These are phyloP conservation scores for Penicillium capsulatum DNA, from an alignment of 2,329 filamentous ascomycete genomes.

Conservation along the genomic window DNA sequence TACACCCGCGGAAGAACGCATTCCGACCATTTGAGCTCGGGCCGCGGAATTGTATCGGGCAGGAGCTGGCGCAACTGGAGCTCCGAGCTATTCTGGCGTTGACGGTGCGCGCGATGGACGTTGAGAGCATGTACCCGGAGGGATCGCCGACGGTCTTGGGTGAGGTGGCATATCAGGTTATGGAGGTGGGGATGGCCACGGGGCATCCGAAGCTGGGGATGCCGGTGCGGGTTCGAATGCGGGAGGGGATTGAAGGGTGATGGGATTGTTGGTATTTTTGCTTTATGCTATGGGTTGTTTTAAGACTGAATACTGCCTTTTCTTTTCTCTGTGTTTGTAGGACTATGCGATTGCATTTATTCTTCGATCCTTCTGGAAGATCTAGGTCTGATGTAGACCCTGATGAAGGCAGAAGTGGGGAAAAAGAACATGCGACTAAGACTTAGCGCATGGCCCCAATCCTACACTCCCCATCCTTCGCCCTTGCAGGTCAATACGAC, in stretches of 20 bases:
- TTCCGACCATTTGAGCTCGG: conserved; percentile 51
- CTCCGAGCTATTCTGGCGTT: conserved; percentile 16
- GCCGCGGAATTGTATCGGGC: conserved; percentile 48
- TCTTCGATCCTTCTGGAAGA: too few species aligned
- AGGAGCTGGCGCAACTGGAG: conserved; percentile 49
- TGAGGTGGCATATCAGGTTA: neutral
- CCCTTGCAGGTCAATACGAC: too few species aligned
- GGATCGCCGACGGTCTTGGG: neutral
- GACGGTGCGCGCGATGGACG: conserved; percentile 4
- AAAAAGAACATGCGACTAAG: too few species aligned
- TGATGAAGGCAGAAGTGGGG: too few species aligned
- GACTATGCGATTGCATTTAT: too few species aligned
- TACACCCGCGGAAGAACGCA: conserved; percentile 33
- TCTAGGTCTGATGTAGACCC: too few species aligned
- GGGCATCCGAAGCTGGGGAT: conserved; percentile 1
- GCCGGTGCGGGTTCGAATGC: neutral
- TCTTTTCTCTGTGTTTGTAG: too few species aligned
- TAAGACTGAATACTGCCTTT: too few species aligned
- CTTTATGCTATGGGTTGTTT: too few species aligned
- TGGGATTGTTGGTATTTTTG: too few species aligned
- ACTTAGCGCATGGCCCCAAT: too few species aligned
- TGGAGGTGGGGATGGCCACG: neutral
- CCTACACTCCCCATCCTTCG: too few species aligned
- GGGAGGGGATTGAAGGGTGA: neutral
- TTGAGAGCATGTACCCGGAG: neutral